Evolutionary conservation across 2,329 filamentous ascomycete genomes (phyloP), one percentile per base, ranked within the genome.

Genomic region (Amauroascus verrucosus): DNA sequence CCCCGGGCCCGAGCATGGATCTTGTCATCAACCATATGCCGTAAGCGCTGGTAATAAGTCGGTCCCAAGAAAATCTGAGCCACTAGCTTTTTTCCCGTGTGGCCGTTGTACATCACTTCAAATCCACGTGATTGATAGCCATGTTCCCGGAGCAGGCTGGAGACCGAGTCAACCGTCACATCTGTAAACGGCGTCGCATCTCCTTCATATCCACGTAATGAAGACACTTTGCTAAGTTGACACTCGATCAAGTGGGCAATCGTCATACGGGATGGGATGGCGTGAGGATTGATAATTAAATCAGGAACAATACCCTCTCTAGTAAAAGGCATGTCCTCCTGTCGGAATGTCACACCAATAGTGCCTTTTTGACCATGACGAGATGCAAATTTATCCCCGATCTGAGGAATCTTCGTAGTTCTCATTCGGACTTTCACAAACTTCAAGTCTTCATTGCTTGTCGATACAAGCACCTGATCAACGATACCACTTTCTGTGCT

Each of bases 161-260:
- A 97, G 20, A 98, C 84, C 6, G 86, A 88, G 63, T 96, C 90
- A 56, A 98, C 91, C 0, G 93, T 98, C 58, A 98, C 89, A 62
- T 96, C 91, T 8, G 93, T 97, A 69, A 98, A 98, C 0, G 94
- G 93, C 0, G 93, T 98, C 1, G 93, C 93, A 65, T 98, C 94
- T 63, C 93, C 94, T 74, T 98, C 93, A 71, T 89, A 87, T 41
- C 93, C 94, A 70, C 90, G 87, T 20, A 98, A 78, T 1, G 93
- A 87, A 1, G 89, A 88, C 33, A 98, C 93, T 70, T 98, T 98
- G 69, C 88, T 95, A 54, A 98, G 80, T 62, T 97, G 80, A 79
- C 93, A 98, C 77, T 98, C 93, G 68, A 98, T 95, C 81, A 98
- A 90, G 78, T 98, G 93, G 63, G 93, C 93, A 83, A 98, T 98